Conservation (phyloP, 352 stramenopile species). For the Pythium coloratum region DNA sequence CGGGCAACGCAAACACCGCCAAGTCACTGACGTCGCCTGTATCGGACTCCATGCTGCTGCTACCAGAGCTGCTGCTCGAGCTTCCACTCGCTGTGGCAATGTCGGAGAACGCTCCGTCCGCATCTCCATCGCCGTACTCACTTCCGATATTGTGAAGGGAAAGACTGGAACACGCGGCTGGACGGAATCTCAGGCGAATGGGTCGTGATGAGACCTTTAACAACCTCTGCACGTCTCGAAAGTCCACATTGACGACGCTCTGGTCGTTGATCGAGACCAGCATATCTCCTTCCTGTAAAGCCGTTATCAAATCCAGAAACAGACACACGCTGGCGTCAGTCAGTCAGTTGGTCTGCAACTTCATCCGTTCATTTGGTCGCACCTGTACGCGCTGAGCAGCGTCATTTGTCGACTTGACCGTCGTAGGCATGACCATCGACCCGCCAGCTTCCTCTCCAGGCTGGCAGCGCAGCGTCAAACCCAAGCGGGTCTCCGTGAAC, state of each 20-base stretch:
- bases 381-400: constrained; percentile 24
- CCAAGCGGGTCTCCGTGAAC: constrained; percentile 27
- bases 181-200: constrained; percentile 65
- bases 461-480: constrained; percentile 28
- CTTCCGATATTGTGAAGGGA: constrained; percentile 8
- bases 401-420: constrained; percentile 29
- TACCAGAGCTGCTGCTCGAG: constrained; percentile 22
- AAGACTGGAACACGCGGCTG: constrained; percentile 9
- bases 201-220: constrained; percentile 66
- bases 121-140: constrained; percentile 17
- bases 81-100: constrained; percentile 25
- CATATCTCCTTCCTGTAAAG: constrained; percentile 63
- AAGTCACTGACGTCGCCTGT: constrained; percentile 29
- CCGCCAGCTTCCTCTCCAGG: constrained; percentile 16
- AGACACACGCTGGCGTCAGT: background rate
- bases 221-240: constrained; percentile 65
- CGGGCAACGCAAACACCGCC: constrained; percentile 35
- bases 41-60: constrained; percentile 8
- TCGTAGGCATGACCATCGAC: constrained; percentile 14
- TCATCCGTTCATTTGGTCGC: background rate
- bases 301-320: background rate
- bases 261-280: constrained; percentile 71
- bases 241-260: constrained; percentile 61
- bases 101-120: constrained; percentile 22
- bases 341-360: background rate